phyloP scores from a whole-genome alignment of 1,284 basidiomycete genomes.

The Heterobasidion occidentale region DNA sequence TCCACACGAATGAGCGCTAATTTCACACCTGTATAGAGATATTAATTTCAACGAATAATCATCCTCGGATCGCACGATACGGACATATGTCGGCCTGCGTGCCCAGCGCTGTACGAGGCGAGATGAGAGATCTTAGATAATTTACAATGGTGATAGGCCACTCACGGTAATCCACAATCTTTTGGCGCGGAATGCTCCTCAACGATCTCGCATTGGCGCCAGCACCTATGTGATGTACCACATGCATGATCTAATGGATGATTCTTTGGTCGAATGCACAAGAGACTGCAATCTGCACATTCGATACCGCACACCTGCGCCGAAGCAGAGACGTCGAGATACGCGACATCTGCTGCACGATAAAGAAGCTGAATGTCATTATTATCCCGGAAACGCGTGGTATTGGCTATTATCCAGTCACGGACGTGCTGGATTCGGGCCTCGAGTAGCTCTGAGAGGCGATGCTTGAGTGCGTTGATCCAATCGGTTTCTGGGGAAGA shows the following conservation, averaged over 20 bases:
- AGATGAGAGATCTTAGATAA: too few relatives aligned
- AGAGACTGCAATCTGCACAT: slow-evolving; percentile 39
- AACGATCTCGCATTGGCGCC: slow-evolving; percentile 33
- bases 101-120: slow-evolving; percentile 38
- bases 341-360: slow-evolving; percentile 31
- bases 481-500: slow-evolving; percentile 29
- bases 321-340: slow-evolving; percentile 35
- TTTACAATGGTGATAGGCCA: background rate
- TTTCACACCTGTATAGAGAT: slow-evolving; percentile 26
- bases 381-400: slow-evolving; percentile 36
- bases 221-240: slow-evolving; percentile 36
- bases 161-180: background rate
- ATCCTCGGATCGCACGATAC: background rate
- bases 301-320: slow-evolving; percentile 40
- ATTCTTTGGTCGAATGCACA: slow-evolving; percentile 34
- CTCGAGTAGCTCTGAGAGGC: slow-evolving; percentile 31
- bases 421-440: slow-evolving; percentile 36
- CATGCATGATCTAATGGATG: slow-evolving; percentile 45
- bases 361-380: slow-evolving; percentile 39
- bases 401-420: slow-evolving; percentile 42
- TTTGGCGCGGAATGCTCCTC: slow-evolving; percentile 21
- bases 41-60: too few relatives aligned
- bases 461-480: slow-evolving; percentile 25
- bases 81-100: slow-evolving; percentile 35
- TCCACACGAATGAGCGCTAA: slow-evolving; percentile 45